Evolutionary conservation across 2,329 filamentous ascomycete species (phyloP).

Genomic region (Bipolaris victoriae): DNA sequence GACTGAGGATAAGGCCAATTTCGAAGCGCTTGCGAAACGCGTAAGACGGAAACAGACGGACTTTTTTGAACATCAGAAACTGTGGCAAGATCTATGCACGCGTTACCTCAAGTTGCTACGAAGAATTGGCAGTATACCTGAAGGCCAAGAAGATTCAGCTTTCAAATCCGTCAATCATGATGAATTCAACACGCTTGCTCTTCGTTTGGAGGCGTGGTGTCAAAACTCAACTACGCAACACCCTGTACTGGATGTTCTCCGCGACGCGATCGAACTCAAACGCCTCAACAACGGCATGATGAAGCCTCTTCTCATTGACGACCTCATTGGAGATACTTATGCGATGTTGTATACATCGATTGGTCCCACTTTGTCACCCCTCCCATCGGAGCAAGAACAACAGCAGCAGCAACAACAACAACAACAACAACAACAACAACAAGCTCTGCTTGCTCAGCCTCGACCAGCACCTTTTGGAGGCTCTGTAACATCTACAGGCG

Average conservation of each 20-base stretch:
- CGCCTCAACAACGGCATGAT: constrained; percentile 85
- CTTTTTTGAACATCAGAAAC: constrained; percentile 65
- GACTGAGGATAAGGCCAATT: constrained; percentile 73
- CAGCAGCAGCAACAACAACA: constrained; percentile 38
- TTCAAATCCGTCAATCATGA: constrained; percentile 70
- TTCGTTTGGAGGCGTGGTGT: constrained; percentile 65
- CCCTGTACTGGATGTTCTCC: constrained; percentile 65
- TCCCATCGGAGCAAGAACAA: constrained; percentile 53
- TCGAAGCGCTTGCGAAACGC: constrained; percentile 79
- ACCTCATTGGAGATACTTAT: constrained; percentile 91
- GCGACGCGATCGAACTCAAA: constrained; percentile 72
- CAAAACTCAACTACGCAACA: constrained; percentile 56
- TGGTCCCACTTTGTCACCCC: constrained; percentile 62
- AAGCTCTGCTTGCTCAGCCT: constrained; percentile 18
- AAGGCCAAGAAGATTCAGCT: constrained; percentile 67
- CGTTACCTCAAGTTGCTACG: constrained; percentile 67
- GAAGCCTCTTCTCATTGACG: constrained; percentile 85
- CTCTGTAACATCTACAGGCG: constrained; percentile 14
- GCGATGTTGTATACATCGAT: constrained; percentile 74
- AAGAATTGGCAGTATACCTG: constrained; percentile 60
- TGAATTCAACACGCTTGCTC: constrained; percentile 66
- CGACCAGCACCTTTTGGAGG: constrained; percentile 9
- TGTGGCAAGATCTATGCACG: constrained; percentile 67
- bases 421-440: constrained; percentile 40
- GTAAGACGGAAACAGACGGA: constrained; percentile 83